Evolutionary conservation across 345 rosid genomes (phyloP).

Genomic region (Erodium maritimum): DNA sequence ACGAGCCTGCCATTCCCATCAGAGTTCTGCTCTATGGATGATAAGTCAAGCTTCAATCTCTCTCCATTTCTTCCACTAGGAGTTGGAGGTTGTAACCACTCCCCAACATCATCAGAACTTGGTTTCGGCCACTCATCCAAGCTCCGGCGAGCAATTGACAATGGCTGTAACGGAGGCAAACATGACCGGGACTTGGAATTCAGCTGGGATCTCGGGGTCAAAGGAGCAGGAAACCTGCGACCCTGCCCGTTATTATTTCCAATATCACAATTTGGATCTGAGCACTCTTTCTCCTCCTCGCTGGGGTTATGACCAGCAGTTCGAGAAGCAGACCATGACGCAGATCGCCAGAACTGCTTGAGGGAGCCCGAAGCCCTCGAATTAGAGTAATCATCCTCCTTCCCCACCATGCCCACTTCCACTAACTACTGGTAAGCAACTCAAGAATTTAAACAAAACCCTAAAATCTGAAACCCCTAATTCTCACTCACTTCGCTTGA

Average conservation of each 20-base stretch:
- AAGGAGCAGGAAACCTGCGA: conserved; percentile 57
- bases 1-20: conserved; percentile 63
- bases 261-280: conserved; percentile 30
- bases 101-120: conserved; percentile 87
- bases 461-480: background rate
- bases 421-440: too few relatives aligned
- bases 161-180: conserved; percentile 90
- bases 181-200: conserved; percentile 74
- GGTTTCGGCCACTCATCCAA: conserved; percentile 99
- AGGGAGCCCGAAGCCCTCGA: conserved; percentile 45
- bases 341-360: conserved; percentile 88
- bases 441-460: background rate
- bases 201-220: conserved; percentile 86
- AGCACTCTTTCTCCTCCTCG: conserved; percentile 32
- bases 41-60: conserved; percentile 86
- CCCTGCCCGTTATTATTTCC: conserved; percentile 26
- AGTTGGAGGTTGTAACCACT: conserved; percentile 89
- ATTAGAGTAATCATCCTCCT: conserved; percentile 60
- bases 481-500: background rate
- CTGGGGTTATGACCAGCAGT: conserved; percentile 48
- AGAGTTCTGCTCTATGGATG: conserved; percentile 51
- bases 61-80: conserved; percentile 75
- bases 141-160: conserved; percentile 80
- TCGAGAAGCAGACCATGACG: conserved; percentile 94
- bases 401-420: conserved; percentile 58